Evolutionary conservation across 1,139 yeast genomes (phyloP), one percentile per base, ranked within the genome.

Genomic region (Saccharomyces hybrid): DNA sequence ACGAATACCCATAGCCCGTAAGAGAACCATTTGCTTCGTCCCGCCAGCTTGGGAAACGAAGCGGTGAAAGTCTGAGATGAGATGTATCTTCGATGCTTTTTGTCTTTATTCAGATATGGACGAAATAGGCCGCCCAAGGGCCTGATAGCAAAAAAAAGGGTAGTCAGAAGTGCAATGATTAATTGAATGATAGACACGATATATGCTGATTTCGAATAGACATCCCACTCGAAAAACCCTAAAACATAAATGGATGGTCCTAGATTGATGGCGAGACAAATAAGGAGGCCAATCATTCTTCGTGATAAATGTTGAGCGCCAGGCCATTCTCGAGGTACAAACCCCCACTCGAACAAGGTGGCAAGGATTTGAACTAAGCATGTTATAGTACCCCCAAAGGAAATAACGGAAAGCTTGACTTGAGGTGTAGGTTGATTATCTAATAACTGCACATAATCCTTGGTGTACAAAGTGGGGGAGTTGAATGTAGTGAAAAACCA

Each of bases 401-500:
- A 79, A 50, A 86, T 79, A 0, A 82, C 76, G 0, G 95, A 74
- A 68, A 82, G 73, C 50, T 79, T 75, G 0, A 83, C 78, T 61
- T 86, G 95, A 3, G 75, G 65, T 0, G 84, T 78, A 0, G 96
- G 95, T 47, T 77, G 82, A 57, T 82, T 83, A 61, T 87, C 79
- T 52, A 81, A 65, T 38, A 78, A 66, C 55, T 82, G 86, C 50
- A 71, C 67, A 65, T 85, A 88, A 55, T 81, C 70, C 51, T 73
- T 73, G 0, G 96, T 88, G 69, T 87, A 89, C 23, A 89, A 71
- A 0, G 90, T 77, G 0, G 95, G 90, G 0, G 95, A 79, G 67
- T 88, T 88, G 67, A 84, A 84, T 47, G 85, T 76, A 0, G 95
- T 86, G 64, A 84, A 88, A 65, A 82, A 87, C 96, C 96, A 88